A percentile compares a stretch with the other conserved stretches of the same genome.
Evolutionary conservation across 768 basidiomycete species (phyloP).

Genomic region (Pholiota molesta): DNA sequence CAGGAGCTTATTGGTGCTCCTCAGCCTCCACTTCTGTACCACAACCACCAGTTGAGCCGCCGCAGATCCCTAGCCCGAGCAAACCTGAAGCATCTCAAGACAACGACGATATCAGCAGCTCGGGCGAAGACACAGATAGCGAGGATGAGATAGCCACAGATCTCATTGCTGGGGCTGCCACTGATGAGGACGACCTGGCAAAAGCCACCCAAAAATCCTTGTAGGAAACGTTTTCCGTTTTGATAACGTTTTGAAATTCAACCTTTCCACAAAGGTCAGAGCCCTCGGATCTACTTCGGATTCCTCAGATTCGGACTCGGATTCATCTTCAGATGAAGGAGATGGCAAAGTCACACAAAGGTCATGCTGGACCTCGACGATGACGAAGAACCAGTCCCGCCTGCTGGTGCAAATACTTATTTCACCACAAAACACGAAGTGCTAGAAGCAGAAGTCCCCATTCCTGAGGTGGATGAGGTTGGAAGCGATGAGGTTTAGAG

Average conservation of each 20-base stretch:
- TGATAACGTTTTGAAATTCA: slow-evolving; percentile 6
- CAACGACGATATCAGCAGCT: slow-evolving; percentile 57
- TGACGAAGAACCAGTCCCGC: slow-evolving; percentile 53
- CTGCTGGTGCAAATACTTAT: slow-evolving; percentile 42
- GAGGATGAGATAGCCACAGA: slow-evolving; percentile 78
- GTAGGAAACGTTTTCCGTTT: slow-evolving; percentile 11
- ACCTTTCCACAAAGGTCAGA: slow-evolving; percentile 26
- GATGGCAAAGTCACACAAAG: slow-evolving; percentile 13
- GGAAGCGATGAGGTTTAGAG: slow-evolving; percentile 68
- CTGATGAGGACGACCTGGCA: slow-evolving; percentile 42
- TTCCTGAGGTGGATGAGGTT: slow-evolving; percentile 69
- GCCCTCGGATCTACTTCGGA: slow-evolving; percentile 40
- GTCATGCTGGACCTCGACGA: slow-evolving; percentile 47
- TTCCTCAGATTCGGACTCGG: slow-evolving; percentile 44
- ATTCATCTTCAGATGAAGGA: slow-evolving; percentile 24
- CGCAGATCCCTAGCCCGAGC: not conserved
- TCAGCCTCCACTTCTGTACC: slow-evolving; percentile 6
- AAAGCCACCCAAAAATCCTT: slow-evolving; percentile 23
- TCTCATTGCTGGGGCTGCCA: slow-evolving; percentile 37
- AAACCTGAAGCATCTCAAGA: slow-evolving; percentile 18
- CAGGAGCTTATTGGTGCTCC: slow-evolving; percentile 58
- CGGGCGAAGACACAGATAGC: slow-evolving; percentile 51
- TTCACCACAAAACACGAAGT: slow-evolving; percentile 75
- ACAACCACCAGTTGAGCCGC: not conserved
- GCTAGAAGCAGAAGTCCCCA: slow-evolving; percentile 53